phyloP scores from a whole-genome alignment of 2,329 filamentous ascomycete genomes.

The Seiridium cupressi region DNA sequence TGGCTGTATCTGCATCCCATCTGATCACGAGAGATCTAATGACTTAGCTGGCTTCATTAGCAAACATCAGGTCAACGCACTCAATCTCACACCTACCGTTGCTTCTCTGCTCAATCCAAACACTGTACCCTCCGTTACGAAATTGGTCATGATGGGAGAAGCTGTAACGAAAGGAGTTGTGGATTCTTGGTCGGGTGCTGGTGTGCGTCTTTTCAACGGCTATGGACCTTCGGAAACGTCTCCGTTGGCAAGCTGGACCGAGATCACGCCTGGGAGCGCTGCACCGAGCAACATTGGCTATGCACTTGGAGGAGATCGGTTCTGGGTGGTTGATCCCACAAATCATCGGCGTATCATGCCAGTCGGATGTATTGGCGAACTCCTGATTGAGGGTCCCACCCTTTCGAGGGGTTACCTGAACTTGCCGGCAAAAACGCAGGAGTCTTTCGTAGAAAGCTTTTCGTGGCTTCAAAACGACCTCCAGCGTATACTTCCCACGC shows the following conservation, averaged over 20 bases:
- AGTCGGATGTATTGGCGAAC: slow-evolving; percentile 2
- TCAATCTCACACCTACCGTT: slow-evolving; percentile 25
- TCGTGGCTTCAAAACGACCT: neutral
- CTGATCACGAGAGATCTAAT: slow-evolving; percentile 35
- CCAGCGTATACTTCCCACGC: neutral
- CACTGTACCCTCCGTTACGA: slow-evolving; percentile 20
- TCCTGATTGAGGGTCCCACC: neutral
- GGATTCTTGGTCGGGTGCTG: slow-evolving; percentile 15
- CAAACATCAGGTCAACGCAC: slow-evolving; percentile 20
- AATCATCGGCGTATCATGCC: neutral
- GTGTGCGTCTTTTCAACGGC: slow-evolving; percentile 17
- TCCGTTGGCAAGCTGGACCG: neutral
- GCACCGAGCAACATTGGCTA: neutral
- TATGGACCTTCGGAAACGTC: slow-evolving; percentile 22
- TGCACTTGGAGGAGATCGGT: neutral
- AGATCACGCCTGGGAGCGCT: neutral
- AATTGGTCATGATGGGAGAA: slow-evolving; percentile 23
- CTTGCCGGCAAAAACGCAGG: neutral
- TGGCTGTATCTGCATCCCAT: slow-evolving; percentile 38
- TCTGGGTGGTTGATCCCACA: neutral
- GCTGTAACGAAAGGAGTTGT: slow-evolving; percentile 19
- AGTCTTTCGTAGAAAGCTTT: slow-evolving; percentile 35
- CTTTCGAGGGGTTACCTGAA: slow-evolving; percentile 3
- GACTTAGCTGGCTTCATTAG: slow-evolving; percentile 29
- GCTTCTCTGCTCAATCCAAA: slow-evolving; percentile 19